These are phyloP conservation scores for Zangia roseola DNA, from an alignment of 768 basidiomycete species.

Conservation along the genomic window DNA sequence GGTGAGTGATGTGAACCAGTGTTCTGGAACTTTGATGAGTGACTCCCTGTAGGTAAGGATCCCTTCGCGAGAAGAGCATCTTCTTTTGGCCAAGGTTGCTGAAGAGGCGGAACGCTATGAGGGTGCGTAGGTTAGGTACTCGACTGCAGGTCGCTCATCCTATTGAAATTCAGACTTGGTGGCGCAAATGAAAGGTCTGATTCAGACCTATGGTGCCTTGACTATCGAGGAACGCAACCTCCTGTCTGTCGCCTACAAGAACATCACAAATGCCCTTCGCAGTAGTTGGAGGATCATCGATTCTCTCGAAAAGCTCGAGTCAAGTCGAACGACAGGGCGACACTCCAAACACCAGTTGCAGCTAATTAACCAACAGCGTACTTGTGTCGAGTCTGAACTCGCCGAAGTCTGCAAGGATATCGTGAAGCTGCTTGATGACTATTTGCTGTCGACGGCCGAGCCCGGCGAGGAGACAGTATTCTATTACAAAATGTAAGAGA, in stretches of 20 bases:
- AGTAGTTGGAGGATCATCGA: slow-evolving; percentile 84
- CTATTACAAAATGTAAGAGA: slow-evolving; percentile 80
- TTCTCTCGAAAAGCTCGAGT: slow-evolving; percentile 64
- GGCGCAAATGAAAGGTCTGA: slow-evolving; percentile 72
- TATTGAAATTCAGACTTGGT: slow-evolving; percentile 60
- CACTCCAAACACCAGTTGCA: slow-evolving; percentile 45
- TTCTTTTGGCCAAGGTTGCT: slow-evolving; percentile 75
- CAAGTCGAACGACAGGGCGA: slow-evolving; percentile 31
- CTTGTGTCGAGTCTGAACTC: slow-evolving; percentile 75
- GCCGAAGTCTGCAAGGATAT: slow-evolving; percentile 78
- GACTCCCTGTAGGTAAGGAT: slow-evolving; percentile 26
- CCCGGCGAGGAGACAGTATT: slow-evolving; percentile 84
- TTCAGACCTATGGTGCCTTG: slow-evolving; percentile 65
- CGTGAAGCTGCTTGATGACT: slow-evolving; percentile 61
- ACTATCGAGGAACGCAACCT: slow-evolving; percentile 86
- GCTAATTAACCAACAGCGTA: slow-evolving; percentile 71
- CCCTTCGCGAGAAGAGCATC: slow-evolving; percentile 39
- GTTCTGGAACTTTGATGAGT: slow-evolving; percentile 2
- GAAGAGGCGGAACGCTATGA: slow-evolving; percentile 89
- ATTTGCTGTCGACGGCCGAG: slow-evolving; percentile 60
- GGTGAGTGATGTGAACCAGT: slow-evolving; percentile 19
- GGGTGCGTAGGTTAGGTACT: slow-evolving; percentile 43
- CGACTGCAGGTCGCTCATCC: slow-evolving; percentile 9
- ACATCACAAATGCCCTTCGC: slow-evolving; percentile 78
- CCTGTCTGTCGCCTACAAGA: slow-evolving; percentile 89